Evolutionary conservation across 2,329 filamentous ascomycete species (phyloP).

Genomic region (Paramyrothecium sp.): DNA sequence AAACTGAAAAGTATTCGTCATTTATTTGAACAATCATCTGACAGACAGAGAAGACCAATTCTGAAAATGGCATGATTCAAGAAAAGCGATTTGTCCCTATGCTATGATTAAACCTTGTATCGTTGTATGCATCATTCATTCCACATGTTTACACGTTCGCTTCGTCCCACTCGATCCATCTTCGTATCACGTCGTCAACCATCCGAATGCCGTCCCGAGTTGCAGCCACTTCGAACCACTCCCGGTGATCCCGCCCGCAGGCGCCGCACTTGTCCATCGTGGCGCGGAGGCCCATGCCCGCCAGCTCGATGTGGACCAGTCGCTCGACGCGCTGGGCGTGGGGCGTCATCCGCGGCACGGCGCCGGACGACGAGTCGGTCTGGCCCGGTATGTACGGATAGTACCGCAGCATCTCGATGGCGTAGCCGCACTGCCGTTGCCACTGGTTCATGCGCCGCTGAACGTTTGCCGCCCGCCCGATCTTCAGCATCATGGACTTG

Average conservation of each 20-base stretch:
- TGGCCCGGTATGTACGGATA: constrained; percentile 74
- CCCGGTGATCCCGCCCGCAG: constrained; percentile 82
- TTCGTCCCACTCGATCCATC: constrained; percentile 87
- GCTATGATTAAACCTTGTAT: not conserved
- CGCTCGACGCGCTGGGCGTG: constrained; percentile 87
- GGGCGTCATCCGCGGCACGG: constrained; percentile 67
- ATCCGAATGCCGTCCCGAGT: constrained; percentile 66
- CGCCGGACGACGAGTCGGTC: constrained; percentile 20
- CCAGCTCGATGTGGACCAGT: constrained; percentile 87
- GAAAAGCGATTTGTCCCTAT: not conserved
- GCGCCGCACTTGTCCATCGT: constrained; percentile 62
- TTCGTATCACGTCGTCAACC: constrained; percentile 67
- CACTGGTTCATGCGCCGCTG: constrained; percentile 90
- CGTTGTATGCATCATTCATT: not conserved
- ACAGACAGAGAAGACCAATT: no score
- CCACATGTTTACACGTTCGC: constrained; percentile 11
- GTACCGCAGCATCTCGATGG: constrained; percentile 82
- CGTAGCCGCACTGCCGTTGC: constrained; percentile 88
- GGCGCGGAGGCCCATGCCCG: constrained; percentile 54
- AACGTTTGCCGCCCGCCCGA: constrained; percentile 74
- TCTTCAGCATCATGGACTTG: constrained; percentile 68
- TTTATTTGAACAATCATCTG: no score
- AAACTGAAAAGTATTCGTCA: no score
- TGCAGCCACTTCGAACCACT: constrained; percentile 93
- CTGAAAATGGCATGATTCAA: no score